Percentiles rank a stretch among this genome's conserved stretches.
Evolutionary conservation across 305 asterid genomes (phyloP).

Genomic region (Fraxinus floribunda): DNA sequence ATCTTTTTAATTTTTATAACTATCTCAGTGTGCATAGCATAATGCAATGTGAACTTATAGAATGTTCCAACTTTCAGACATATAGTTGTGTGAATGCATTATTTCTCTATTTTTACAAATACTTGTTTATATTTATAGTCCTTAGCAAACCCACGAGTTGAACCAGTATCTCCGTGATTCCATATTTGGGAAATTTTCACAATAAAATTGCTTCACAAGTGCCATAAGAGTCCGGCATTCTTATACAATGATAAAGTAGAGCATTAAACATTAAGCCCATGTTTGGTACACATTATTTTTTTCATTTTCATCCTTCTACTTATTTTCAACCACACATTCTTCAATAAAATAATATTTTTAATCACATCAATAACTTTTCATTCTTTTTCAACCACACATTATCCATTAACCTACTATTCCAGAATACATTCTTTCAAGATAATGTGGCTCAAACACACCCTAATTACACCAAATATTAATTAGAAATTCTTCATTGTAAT

Average conservation of each 20-base stretch:
- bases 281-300: too few relatives aligned
- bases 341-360: too few relatives aligned
- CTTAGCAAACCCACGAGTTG: background rate
- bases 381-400: too few relatives aligned
- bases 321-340: too few relatives aligned
- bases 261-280: background rate
- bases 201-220: background rate
- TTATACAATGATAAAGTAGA: background rate
- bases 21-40: background rate
- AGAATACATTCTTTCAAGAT: too few relatives aligned
- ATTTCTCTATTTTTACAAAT: background rate
- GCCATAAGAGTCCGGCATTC: background rate
- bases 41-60: background rate
- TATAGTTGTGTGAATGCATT: background rate
- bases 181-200: background rate
- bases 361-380: too few relatives aligned
- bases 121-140: background rate
- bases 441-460: too few relatives aligned
- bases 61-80: background rate
- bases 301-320: too few relatives aligned
- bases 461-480: background rate
- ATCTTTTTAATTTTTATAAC: background rate
- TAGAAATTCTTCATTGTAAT: background rate
- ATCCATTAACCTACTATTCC: too few relatives aligned
- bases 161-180: background rate